Conservation (phyloP, 306 rosid species). For the Lupinus albus region DNA sequence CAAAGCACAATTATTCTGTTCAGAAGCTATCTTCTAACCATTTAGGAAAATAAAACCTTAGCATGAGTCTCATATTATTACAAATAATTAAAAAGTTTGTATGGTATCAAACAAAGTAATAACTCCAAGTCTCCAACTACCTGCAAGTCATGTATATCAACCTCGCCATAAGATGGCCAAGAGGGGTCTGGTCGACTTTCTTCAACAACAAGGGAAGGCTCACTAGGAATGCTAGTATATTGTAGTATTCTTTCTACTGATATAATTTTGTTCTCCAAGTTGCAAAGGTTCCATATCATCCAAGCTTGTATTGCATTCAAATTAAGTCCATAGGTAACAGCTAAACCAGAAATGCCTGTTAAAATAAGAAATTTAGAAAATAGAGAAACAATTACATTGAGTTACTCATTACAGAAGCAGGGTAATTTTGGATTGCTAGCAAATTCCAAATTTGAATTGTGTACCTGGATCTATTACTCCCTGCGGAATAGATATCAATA, state of each 20-base stretch:
- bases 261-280: slow-evolving; percentile 75
- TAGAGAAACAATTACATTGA: slow-evolving; percentile 17
- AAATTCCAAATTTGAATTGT: slow-evolving; percentile 17
- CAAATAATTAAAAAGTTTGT: background rate
- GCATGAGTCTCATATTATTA: background rate
- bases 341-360: slow-evolving; percentile 81
- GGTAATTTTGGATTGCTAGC: slow-evolving; percentile 1
- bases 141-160: slow-evolving; percentile 72
- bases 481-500: slow-evolving; percentile 70
- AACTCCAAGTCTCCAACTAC: slow-evolving; percentile 39
- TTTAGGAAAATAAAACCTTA: slow-evolving; percentile 14
- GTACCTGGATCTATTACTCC: slow-evolving; percentile 83
- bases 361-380: background rate
- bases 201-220: slow-evolving; percentile 70
- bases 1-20: slow-evolving; percentile 1
- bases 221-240: slow-evolving; percentile 62
- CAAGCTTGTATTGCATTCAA: slow-evolving; percentile 66
- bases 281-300: slow-evolving; percentile 74
- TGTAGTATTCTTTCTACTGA: slow-evolving; percentile 88
- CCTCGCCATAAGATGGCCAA: slow-evolving; percentile 77
- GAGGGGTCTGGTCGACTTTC: slow-evolving; percentile 56
- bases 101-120: background rate
- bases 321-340: slow-evolving; percentile 85
- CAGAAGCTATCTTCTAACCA: slow-evolving; percentile 17
- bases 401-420: background rate